Conservation (phyloP, 2,329 filamentous ascomycete species). For the Colletotrichum horii region DNA sequence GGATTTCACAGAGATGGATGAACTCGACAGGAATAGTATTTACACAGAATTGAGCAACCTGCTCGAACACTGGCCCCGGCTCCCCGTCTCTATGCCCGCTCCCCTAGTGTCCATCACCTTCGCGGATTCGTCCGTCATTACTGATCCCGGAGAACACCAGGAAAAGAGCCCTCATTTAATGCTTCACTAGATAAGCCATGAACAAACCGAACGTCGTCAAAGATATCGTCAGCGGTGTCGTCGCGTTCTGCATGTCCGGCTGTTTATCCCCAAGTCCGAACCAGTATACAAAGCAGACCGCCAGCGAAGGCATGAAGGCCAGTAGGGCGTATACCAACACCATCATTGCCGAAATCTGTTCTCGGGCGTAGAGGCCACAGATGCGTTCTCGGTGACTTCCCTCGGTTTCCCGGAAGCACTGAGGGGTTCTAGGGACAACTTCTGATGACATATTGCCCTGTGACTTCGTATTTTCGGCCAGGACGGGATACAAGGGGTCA, state of each 20-base stretch:
- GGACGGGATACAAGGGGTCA: accelerated
- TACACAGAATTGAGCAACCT: background rate
- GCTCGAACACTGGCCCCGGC: too few relatives aligned
- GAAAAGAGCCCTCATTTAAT: accelerated
- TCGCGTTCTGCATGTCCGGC: background rate
- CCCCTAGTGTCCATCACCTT: background rate
- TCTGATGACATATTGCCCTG: background rate
- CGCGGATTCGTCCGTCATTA: too few relatives aligned
- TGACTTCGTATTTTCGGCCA: accelerated
- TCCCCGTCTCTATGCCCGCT: background rate
- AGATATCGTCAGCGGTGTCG: background rate
- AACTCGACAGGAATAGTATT: too few relatives aligned
- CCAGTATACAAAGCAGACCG: background rate
- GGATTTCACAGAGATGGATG: accelerated
- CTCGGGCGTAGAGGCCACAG: accelerated
- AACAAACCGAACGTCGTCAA: background rate
- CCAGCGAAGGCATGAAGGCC: background rate
- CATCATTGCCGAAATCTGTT: background rate
- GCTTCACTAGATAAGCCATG: background rate
- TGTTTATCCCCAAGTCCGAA: background rate
- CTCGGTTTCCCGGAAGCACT: background rate
- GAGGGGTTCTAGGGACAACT: background rate
- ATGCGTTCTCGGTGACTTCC: accelerated
- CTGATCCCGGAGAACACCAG: too few relatives aligned
- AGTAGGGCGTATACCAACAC: background rate